A percentile compares a stretch with the other conserved stretches of the same genome.
phyloP scores from a whole-genome alignment of 176 grass and related monocot species.

The Bromus sterilis region DNA sequence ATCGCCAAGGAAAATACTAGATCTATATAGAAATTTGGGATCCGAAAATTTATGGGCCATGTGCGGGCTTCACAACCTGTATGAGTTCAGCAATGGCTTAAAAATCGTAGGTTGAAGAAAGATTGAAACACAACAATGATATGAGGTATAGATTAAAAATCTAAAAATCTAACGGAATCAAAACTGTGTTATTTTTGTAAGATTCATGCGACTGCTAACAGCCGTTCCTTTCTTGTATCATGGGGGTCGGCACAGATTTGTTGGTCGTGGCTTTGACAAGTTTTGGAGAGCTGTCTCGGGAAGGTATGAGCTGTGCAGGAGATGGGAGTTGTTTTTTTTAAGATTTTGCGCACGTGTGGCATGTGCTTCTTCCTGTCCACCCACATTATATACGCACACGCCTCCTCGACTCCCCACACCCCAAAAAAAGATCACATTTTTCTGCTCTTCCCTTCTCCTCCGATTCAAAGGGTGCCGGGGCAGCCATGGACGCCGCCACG shows the following conservation, averaged over 20 bases:
- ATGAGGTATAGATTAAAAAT: too few species aligned
- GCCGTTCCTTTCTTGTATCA: neutral
- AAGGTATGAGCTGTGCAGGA: slow-evolving; percentile 12
- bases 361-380: slow-evolving; percentile 12
- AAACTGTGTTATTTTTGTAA: too few species aligned
- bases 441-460: neutral
- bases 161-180: too few species aligned
- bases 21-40: too few species aligned
- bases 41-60: too few species aligned
- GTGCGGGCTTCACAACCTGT: too few species aligned
- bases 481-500: slow-evolving; percentile 4
- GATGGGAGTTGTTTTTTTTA: slow-evolving; percentile 16
- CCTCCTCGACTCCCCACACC: neutral
- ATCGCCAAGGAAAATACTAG: too few species aligned
- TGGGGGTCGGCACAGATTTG: neutral
- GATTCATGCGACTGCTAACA: neutral
- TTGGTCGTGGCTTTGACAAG: neutral
- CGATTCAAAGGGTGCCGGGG: neutral
- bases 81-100: too few species aligned
- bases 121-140: too few species aligned
- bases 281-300: neutral
- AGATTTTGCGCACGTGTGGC: slow-evolving; percentile 15
- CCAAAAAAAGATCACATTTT: neutral
- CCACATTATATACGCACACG: slow-evolving; percentile 26
- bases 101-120: too few species aligned